Base-by-base conservation (phyloP, 768 basidiomycete genomes). In the Kondoa subrosea region DNA sequence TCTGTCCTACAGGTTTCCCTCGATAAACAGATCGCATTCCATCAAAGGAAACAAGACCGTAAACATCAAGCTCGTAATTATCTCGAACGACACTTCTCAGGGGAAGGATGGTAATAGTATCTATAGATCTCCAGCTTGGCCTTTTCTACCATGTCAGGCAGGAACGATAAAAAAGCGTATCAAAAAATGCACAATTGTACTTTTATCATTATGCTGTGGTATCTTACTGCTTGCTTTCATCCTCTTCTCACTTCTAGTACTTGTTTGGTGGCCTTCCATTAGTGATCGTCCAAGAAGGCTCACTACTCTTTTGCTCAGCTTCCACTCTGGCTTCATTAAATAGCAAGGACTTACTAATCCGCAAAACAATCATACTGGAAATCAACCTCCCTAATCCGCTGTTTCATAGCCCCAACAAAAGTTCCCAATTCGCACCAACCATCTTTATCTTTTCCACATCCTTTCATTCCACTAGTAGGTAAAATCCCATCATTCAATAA, bases 361-460 rank as follows among this genome's bases (percentile, higher is more conserved):
- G 56, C 56, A 27, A 76, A 75, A 75, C 91, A 93, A 57, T 84
- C 87, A 77, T 83, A 85, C 4, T 74, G 77, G 84, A 87, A 92
- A 74, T 90, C 85, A 25, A 85, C 84, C 69, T 81, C 78, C 33
- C 73, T 77, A 25, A 89, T 84, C 40, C 83, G 82, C 77, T 83
- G 80, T 77, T 83, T 81, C 81, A 88, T 83, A 2, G 84, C 84
- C 1, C 75, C 79, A 14, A 91, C 82, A 76, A 91, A 92, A 1
- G 82, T 81, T 25, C 82, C 81, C 1, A 92, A 78, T 1, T 85
- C 81, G 71, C 91, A 95, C 78, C 89, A 80, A 4, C 91, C 91
- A 66, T 88, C 83, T 66, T 81, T 81, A 75, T 88, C 83, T 67
- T 81, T 76, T 0, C 83, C 84, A 72, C 90, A 93, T 3, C 87